phyloP scores from a whole-genome alignment of 495 filamentous ascomycete species.

The Articulospora tetracladia region DNA sequence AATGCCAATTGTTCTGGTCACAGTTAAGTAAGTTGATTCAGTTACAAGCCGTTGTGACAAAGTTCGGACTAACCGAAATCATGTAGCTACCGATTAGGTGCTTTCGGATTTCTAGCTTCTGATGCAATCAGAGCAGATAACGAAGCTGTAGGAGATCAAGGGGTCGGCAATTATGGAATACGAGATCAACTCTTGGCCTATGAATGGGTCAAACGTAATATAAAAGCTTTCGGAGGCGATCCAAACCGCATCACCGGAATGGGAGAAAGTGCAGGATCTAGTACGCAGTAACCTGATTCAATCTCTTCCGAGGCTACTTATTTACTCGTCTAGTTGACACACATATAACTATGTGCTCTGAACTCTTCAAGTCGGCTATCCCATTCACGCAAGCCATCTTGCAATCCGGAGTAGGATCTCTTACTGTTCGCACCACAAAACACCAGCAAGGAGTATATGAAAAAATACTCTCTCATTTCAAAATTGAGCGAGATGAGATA shows the following conservation, averaged over 20 bases:
- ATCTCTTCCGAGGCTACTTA: no score
- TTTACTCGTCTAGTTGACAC: constrained; percentile 5
- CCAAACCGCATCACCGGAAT: constrained; percentile 34
- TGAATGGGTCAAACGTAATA: constrained; percentile 45
- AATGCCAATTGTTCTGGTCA: constrained; percentile 2
- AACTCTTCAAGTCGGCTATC: not conserved
- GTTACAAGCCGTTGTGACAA: no score
- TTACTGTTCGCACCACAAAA: no score
- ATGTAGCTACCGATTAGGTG: constrained; percentile 26
- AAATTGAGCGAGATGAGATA: no score
- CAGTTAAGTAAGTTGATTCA: not conserved
- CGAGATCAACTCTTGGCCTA: constrained; percentile 37
- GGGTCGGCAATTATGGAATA: constrained; percentile 46
- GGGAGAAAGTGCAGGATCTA: constrained; percentile 58
- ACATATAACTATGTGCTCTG: not conserved
- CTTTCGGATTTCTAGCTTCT: constrained; percentile 31
- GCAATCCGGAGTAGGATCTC: no score
- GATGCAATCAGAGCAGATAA: not conserved
- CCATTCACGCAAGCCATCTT: no score
- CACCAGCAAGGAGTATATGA: no score
- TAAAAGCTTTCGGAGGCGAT: constrained; percentile 32
- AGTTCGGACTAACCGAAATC: no score
- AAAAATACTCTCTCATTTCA: no score
- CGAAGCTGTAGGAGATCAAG: constrained; percentile 23
- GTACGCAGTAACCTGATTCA: not conserved